Base-by-base conservation (phyloP, 805 yeast genomes). In the Saccharomycopsis javanensis region DNA sequence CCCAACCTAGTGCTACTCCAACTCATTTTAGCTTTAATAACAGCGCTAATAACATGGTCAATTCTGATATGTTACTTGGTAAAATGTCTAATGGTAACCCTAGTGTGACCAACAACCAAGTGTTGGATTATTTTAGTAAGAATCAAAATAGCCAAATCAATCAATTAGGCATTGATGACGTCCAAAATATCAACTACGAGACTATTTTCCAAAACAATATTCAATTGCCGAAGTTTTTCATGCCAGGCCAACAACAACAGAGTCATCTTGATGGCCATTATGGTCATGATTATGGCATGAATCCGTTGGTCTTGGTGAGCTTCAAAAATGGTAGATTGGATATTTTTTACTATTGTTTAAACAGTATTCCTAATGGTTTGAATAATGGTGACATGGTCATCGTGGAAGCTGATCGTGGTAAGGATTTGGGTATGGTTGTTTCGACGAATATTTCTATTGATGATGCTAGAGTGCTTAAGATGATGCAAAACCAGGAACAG, bases 321-420 rank as follows among this genome's bases (percentile, higher is more conserved):
- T 89, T 89, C 72, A 89, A 90, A 68, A 81, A 85, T 30, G 88
- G 89, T 7, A 75, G 97, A 48, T 71, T 84, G 56, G 96, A 89
- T 68, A 88, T 88, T 7, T 88, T 86, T 65, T 81, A 80, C 65
- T 25, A 59, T 31, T 42, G 53, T 6, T 69, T 83, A 20, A 82
- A 88, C 1, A 72, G 69, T 13, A 63, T 64, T 28, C 64, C 75
- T 10, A 66, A 68, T 23, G 63, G 69, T 28, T 64, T 62, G 33
- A 51, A 45, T 33, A 31, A 30, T 4, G 86, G 86, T 23, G 90
- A 85, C 65, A 74, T 85, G 64, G 92, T 88, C 15, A 80, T 86
- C 65, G 95, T 86, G 16, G 92, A 87, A 65, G 95, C 94, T 1
- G 95, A 87, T 65, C 73, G 95, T 34, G 95, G 95, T 37, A 71